phyloP scores from a whole-genome alignment of 257 asterid genomes.

The Solanum paucissectum region DNA sequence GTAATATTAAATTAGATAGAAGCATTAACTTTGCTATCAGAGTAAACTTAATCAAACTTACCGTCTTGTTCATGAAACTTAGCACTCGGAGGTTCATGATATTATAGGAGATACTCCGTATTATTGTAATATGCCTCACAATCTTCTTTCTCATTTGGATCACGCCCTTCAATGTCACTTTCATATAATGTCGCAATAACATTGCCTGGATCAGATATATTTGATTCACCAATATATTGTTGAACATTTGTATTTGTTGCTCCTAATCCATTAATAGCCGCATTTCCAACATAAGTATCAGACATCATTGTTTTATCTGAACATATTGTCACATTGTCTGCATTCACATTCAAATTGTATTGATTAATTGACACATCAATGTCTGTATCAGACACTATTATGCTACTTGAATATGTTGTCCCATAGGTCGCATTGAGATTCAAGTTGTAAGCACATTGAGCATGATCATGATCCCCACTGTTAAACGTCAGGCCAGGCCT shows the following conservation, averaged over 20 bases:
- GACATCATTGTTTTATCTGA: background rate
- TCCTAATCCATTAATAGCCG: background rate
- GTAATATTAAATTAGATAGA: background rate
- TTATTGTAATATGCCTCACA: background rate
- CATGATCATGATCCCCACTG: background rate
- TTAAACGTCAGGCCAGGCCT: background rate
- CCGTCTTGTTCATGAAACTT: background rate
- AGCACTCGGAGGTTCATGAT: background rate
- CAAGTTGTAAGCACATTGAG: background rate
- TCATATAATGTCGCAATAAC: background rate
- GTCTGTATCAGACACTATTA: rapidly evolving
- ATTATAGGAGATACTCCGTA: background rate
- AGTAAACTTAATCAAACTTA: background rate
- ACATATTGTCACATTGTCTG: background rate
- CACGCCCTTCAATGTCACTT: background rate
- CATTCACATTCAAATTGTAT: background rate
- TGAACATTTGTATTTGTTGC: background rate
- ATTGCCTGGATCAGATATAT: background rate
- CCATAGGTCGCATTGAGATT: background rate
- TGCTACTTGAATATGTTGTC: background rate
- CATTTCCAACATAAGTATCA: background rate
- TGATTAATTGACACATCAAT: background rate
- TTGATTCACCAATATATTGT: background rate
- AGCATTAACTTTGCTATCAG: background rate
- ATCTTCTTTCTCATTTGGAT: background rate